Evolutionary conservation across 768 basidiomycete species (phyloP).

Genomic region (Xerocomus potaroensis): DNA sequence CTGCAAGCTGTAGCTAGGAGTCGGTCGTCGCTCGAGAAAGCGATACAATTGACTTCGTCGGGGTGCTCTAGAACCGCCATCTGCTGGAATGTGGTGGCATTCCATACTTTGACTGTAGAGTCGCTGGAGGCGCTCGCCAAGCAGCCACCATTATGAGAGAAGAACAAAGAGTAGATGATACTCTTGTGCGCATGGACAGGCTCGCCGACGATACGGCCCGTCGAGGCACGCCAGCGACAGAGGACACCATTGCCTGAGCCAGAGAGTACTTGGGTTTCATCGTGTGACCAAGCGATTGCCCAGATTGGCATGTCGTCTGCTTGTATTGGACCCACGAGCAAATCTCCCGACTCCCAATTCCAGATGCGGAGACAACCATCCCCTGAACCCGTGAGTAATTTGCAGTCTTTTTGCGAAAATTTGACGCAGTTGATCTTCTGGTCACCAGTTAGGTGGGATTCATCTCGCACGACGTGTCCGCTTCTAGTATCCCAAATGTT

Average conservation of each 20-base stretch:
- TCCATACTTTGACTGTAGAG: conserved; percentile 29
- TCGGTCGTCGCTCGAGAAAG: conserved; percentile 30
- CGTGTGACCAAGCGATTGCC: conserved; percentile 30
- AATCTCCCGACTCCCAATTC: conserved; percentile 23
- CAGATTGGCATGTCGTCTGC: conserved; percentile 22
- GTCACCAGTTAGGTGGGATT: conserved; percentile 21
- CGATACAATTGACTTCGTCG: conserved; percentile 26
- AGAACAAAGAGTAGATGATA: conserved; percentile 25
- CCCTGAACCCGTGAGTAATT: conserved; percentile 27
- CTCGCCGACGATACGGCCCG: conserved; percentile 20
- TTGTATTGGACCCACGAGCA: conserved; percentile 26
- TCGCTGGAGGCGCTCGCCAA: conserved; percentile 30
- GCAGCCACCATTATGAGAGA: conserved; percentile 26
- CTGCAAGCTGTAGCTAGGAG: conserved; percentile 31
- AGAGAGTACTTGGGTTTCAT: conserved; percentile 26
- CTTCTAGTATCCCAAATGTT: conserved; percentile 29
- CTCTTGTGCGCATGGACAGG: conserved; percentile 21
- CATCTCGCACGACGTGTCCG: conserved; percentile 22
- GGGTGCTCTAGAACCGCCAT: conserved; percentile 21
- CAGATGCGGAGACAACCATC: conserved; percentile 28
- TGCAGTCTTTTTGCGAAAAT: conserved; percentile 21
- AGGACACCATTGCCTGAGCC: conserved; percentile 21
- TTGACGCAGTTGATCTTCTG: conserved; percentile 28
- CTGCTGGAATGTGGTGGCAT: conserved; percentile 22
- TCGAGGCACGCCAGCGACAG: conserved; percentile 23